Conservation (phyloP, 2,329 filamentous ascomycete genomes). For the Xylaria sp. region DNA sequence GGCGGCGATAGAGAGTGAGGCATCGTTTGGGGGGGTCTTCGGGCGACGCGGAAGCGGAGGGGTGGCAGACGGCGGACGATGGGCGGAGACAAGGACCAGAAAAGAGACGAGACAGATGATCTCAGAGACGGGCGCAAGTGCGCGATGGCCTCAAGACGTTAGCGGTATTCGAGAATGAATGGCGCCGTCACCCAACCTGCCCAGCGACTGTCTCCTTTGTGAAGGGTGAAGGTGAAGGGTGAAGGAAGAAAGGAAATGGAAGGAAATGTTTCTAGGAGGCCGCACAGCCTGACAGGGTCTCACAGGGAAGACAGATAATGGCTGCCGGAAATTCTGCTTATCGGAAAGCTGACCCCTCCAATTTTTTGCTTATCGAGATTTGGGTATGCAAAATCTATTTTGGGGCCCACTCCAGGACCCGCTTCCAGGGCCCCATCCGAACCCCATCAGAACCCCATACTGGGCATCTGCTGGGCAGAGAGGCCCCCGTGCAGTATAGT, state of each 20-base stretch:
- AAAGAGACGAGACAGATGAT: conserved; percentile 1
- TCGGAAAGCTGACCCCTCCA: conserved; percentile 25
- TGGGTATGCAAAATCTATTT: conserved; percentile 8
- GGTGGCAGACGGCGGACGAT: background rate
- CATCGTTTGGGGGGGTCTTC: conserved; percentile 43
- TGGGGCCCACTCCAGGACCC: background rate
- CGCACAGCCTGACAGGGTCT: conserved; percentile 12
- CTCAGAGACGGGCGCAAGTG: conserved; percentile 21
- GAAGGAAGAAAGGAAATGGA: background rate
- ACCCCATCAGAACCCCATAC: too few relatives aligned
- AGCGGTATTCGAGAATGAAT: conserved; percentile 21
- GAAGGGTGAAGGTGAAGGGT: background rate
- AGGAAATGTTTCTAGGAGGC: too few relatives aligned
- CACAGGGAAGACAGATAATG: conserved; percentile 13
- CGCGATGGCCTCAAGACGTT: conserved; percentile 26
- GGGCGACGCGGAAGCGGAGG: conserved; percentile 2
- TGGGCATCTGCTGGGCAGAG: too few relatives aligned
- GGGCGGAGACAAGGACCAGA: conserved; percentile 1
- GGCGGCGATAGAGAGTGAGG: conserved; percentile 57
- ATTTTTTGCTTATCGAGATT: conserved; percentile 26
- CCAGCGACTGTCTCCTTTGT: conserved; percentile 17
- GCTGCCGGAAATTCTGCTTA: conserved; percentile 28
- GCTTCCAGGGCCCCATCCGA: too few relatives aligned
- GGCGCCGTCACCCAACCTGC: conserved; percentile 26
- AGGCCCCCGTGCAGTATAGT: too few relatives aligned